Evolutionary conservation across 306 rosid genomes (phyloP), one percentile per base, ranked within the genome.

Genomic region (Trifolium subterraneum): DNA sequence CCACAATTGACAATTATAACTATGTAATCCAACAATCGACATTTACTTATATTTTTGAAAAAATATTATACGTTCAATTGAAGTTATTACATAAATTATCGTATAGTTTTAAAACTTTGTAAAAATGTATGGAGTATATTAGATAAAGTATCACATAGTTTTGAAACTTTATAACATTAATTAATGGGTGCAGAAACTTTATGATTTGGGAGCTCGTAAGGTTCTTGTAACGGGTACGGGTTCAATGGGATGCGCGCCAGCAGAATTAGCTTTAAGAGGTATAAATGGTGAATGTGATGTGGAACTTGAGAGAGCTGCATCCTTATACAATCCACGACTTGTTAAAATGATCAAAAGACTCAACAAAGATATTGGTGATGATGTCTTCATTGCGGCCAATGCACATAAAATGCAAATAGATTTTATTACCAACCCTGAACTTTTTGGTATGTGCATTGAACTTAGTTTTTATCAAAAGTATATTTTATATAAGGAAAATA

Each of bases 221-320:
- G 85, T 89, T 18, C 63, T 91, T 20, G 97, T 91, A 41, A 91
- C 95, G 4, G 91, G 93, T 0, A 89, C 93, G 0, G 97, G 97
- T 42, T 87, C 97, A 25, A 63, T 91, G 78, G 97, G 93, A 51
- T 91, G 97, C 20, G 97, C 82, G 18, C 97, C 97, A 0, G 91
- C 97, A 2, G 95, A 89, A 73, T 56, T 87, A 71, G 97, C 95
- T 0, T 0, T 59, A 72, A 87, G 80, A 20, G 70, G 97, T 78
- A 42, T 48, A 41, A 70, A 35, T 10, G 97, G 97, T 10, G 84
- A 85, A 2, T 91, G 95, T 50, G 76, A 82, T 10, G 79, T 16
- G 3, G 97, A 91, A 66, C 92, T 91, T 10, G 77, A 87, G 58
- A 76, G 91, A 64, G 97, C 97, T n/a, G 87, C 91, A 0, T 10